Evolutionary conservation across 164 flowering plant genomes (phyloP).

Genomic region (Vitis rupestris): DNA sequence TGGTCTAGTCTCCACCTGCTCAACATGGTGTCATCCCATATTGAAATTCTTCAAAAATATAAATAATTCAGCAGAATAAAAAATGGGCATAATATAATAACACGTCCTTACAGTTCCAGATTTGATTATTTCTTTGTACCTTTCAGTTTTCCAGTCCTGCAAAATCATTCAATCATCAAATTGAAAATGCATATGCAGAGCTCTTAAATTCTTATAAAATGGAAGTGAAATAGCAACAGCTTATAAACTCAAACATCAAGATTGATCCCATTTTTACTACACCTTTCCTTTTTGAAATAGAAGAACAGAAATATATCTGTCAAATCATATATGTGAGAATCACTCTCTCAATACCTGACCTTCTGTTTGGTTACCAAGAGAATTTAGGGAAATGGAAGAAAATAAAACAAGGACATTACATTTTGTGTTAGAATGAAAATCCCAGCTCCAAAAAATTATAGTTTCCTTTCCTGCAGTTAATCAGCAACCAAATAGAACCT

Average conservation of each 20-base stretch:
- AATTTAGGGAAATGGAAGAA: too few relatives aligned
- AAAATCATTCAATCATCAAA: constrained; percentile 15
- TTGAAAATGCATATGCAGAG: background rate
- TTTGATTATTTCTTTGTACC: constrained; percentile 91
- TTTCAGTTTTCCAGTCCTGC: constrained; percentile 98
- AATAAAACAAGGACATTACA: background rate
- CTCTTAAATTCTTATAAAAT: background rate
- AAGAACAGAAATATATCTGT: too few relatives aligned
- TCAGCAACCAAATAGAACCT: constrained; percentile 1
- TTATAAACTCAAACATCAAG: too few relatives aligned
- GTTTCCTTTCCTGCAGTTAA: background rate
- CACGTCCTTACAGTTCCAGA: constrained; percentile 82
- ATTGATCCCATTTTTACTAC: too few relatives aligned
- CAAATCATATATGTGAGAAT: too few relatives aligned
- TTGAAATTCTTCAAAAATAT: background rate
- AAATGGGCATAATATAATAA: constrained; percentile 1
- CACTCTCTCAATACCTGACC: too few relatives aligned
- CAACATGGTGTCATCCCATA: constrained; percentile 13
- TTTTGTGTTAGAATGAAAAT: background rate
- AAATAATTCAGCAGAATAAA: background rate
- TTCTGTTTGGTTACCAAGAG: too few relatives aligned
- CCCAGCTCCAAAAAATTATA: background rate
- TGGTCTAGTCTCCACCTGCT: constrained; percentile 87
- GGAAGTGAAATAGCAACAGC: too few relatives aligned
- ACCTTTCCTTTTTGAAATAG: too few relatives aligned